phyloP scores from a whole-genome alignment of 1,284 basidiomycete species.

The Cryptococcus sp. region DNA sequence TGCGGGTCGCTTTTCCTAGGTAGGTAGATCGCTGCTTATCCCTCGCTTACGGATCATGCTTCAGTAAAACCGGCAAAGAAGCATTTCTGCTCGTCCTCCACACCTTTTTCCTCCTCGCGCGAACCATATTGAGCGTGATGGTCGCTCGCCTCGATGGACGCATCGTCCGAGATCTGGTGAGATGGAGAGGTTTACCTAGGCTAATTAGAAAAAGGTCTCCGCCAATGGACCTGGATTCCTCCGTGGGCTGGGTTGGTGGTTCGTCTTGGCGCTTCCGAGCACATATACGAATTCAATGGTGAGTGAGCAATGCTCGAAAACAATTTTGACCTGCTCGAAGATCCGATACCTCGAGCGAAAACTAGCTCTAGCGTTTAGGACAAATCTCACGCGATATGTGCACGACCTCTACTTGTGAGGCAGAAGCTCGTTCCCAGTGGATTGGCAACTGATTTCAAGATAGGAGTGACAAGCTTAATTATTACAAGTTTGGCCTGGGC shows the following conservation, averaged over 20 bases:
- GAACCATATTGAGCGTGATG: slow-evolving; percentile 82
- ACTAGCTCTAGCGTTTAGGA: slow-evolving; percentile 79
- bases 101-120: slow-evolving; percentile 80
- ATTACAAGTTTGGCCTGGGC: slow-evolving; percentile 57
- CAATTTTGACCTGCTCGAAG: slow-evolving; percentile 53
- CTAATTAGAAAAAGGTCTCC: slow-evolving; percentile 59
- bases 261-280: slow-evolving; percentile 83
- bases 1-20: slow-evolving; percentile 71
- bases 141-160: slow-evolving; percentile 88
- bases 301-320: slow-evolving; percentile 17
- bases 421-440: not conserved
- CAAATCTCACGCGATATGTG: slow-evolving; percentile 84
- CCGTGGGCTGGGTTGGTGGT: slow-evolving; percentile 84
- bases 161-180: slow-evolving; percentile 83
- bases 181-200: not conserved
- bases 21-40: slow-evolving; percentile 15
- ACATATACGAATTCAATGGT: slow-evolving; percentile 97
- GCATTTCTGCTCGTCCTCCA: slow-evolving; percentile 74
- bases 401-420: slow-evolving; percentile 85
- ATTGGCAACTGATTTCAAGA: not conserved
- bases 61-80: slow-evolving; percentile 71
- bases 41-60: not conserved
- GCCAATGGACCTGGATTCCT: slow-evolving; percentile 84
- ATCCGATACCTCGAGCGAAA: slow-evolving; percentile 90
- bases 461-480: slow-evolving; percentile 57